A percentile compares a stretch with the other conserved stretches of the same genome.
Conservation (phyloP, 73 alveolate species). For the Stentor coeruleus region DNA sequence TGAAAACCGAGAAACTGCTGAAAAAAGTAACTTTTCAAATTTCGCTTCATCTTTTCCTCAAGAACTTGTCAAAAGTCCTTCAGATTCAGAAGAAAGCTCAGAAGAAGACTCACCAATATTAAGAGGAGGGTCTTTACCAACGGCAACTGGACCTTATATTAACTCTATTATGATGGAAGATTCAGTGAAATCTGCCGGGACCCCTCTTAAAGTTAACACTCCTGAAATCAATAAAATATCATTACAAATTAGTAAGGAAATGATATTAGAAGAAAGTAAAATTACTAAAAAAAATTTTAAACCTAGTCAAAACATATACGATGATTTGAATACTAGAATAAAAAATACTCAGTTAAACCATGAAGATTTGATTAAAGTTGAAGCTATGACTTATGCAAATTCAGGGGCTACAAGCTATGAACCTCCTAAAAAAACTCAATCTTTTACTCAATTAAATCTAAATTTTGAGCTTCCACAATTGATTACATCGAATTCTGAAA, state of each 20-base stretch:
- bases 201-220: background rate
- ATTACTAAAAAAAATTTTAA: background rate
- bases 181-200: background rate
- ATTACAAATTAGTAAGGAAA: no score
- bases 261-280: no score
- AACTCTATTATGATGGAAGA: background rate
- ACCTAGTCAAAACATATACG: background rate
- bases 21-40: background rate
- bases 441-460: background rate
- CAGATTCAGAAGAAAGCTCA: background rate
- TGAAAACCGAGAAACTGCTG: slow-evolving; percentile 7
- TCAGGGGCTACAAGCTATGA: slow-evolving; percentile 1
- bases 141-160: no score
- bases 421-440: background rate
- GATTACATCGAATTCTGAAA: no score
- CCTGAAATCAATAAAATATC: background rate
- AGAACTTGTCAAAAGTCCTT: no score
- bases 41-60: slow-evolving; percentile 1
- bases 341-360: background rate
- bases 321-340: background rate
- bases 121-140: background rate
- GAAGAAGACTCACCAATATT: slow-evolving; percentile 2
- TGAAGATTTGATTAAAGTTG: background rate
- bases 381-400: background rate
- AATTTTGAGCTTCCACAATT: no score